phyloP scores from a whole-genome alignment of 2,329 filamentous ascomycete genomes.

The Immersiporthe knoxdaviesiana region DNA sequence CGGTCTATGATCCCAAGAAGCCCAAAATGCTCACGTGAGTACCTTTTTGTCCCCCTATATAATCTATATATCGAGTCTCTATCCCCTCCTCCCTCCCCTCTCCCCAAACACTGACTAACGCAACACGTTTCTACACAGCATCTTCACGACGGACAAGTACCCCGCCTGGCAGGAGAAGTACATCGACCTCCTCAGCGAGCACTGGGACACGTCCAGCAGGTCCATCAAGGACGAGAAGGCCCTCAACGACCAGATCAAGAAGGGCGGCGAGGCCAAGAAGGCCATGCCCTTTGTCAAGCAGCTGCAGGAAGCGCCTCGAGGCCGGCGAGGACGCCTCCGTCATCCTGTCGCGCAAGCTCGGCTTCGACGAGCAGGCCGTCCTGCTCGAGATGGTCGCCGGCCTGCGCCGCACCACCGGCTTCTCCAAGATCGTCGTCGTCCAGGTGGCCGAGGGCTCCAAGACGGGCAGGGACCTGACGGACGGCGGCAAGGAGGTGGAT shows the following conservation, averaged over 20 bases:
- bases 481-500: constrained; percentile 57
- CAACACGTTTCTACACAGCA: constrained; percentile 36
- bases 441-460: constrained; percentile 72
- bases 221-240: constrained; percentile 74
- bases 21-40: constrained; percentile 77
- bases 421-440: constrained; percentile 68
- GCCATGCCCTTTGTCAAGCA: constrained; percentile 95
- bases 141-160: constrained; percentile 80
- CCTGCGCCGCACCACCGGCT: constrained; percentile 74
- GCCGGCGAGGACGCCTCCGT: constrained; percentile 66
- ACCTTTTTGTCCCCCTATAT: no score
- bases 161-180: constrained; percentile 92
- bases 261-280: constrained; percentile 91
- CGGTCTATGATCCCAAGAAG: constrained; percentile 84
- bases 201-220: constrained; percentile 65
- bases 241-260: constrained; percentile 76
- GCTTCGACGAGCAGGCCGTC: constrained; percentile 81
- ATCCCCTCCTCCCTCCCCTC: not conserved
- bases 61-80: not conserved
- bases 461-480: constrained; percentile 59
- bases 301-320: constrained; percentile 81
- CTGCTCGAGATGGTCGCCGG: constrained; percentile 78
- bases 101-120: constrained; percentile 9
- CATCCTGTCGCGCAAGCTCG: constrained; percentile 82
- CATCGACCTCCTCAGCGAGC: constrained; percentile 75